Percentiles rank a stretch among this genome's conserved stretches.
These are phyloP conservation scores for Pouteria glomerata DNA, from an alignment of 148 eudicot species.

Conservation along the genomic window DNA sequence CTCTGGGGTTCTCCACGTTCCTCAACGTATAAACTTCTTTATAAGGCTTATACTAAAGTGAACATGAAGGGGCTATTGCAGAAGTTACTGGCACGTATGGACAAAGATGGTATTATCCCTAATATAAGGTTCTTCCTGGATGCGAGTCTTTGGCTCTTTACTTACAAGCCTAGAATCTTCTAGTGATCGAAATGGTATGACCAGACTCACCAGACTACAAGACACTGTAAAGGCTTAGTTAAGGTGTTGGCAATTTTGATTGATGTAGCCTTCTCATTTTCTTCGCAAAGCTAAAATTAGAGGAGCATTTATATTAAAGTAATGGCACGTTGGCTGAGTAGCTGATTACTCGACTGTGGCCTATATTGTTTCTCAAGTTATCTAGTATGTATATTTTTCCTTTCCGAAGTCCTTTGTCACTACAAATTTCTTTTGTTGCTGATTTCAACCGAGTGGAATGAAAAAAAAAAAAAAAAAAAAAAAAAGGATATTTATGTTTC, in stretches of 20 bases:
- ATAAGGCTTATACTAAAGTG: too few species aligned
- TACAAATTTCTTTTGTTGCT: too few species aligned
- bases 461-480: too few species aligned
- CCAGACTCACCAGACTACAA: too few species aligned
- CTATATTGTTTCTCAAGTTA: neutral
- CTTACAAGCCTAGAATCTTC: constrained; percentile 12
- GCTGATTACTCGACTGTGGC: neutral
- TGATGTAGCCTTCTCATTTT: neutral
- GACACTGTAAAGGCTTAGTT: constrained; percentile 6
- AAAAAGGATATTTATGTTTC: too few species aligned
- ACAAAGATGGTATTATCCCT: constrained; percentile 41
- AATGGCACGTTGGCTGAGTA: neutral
- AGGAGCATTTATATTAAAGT: too few species aligned
- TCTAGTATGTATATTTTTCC: too few species aligned
- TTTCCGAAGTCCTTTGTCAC: neutral
- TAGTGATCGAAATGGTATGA: too few species aligned
- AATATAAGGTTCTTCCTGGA: constrained; percentile 60
- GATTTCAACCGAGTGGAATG: too few species aligned
- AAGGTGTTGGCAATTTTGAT: neutral
- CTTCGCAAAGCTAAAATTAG: neutral
- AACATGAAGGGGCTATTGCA: constrained; percentile 65
- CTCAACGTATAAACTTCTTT: too few species aligned
- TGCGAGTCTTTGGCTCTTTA: constrained; percentile 68
- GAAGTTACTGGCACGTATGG: too few species aligned
- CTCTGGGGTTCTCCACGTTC: constrained; percentile 45